Evolutionary conservation across 2,329 filamentous ascomycete genomes (phyloP), one percentile per base, ranked within the genome.

Genomic region (Hypoxylon sp.): DNA sequence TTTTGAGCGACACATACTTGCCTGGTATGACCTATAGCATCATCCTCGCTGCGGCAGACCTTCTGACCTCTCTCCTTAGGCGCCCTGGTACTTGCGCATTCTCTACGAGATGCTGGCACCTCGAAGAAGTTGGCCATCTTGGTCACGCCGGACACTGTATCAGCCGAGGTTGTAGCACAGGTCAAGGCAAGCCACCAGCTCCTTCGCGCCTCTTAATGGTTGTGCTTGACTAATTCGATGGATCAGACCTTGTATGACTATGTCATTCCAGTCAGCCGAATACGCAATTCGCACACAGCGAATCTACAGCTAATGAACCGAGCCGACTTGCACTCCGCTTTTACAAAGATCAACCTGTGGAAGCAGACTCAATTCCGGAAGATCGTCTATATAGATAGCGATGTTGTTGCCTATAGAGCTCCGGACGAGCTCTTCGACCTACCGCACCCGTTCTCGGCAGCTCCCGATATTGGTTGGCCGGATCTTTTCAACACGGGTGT

Each of bases 401-500:
- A 99, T 76, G 89, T 97, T 44, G 92, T 99, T n/a, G 93, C 93
- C 31, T 88, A 97, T 69, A 87, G 94, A 73, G 93, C 94, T 35
- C 93, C 95, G 2, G 95, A 99, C 76, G 96, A 99, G 85, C 89
- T 99, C 61, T 97, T 99, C 77, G 86, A 90, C 62, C 78, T 90
- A 24, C 76, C 82, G 3, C 82, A 88, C 52, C 77, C 84, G 59
- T 91, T 91, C 77, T 87, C 88, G 44, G 89, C 96, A 1, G 94
- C 93, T 10, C 94, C 96, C 32, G 96, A 99, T 80, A 94, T 98
- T 75, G 96, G 96, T 73, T 99, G 96, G 96, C 96, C 96, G 35
- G 96, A 99, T 82, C 88, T 94, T 68, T 98, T 98, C 89, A 99
- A 99, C 82, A 94, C 92, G n/a, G 96, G 96, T 76, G 89, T 99